Base-by-base conservation (phyloP, 331 rosid species). In the Phaseolus coccineus region DNA sequence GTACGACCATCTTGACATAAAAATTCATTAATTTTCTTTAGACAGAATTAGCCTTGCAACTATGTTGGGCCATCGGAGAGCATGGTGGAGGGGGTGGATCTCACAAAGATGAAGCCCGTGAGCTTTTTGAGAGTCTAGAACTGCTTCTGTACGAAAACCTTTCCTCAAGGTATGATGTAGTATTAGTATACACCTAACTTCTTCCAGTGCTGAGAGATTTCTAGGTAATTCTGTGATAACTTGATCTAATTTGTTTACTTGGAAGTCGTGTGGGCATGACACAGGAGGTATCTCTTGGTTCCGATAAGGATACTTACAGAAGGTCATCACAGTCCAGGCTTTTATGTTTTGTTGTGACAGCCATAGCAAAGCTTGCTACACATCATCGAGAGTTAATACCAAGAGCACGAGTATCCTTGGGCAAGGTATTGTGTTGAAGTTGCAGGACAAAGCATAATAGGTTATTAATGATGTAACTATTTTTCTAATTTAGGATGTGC, bases 1-100 rank as follows among this genome's bases (percentile, higher is more conserved):
- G 27, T 71, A 47, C 61, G 24, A 52, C 78, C 47, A 40, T 72
- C 77, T 65, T 72, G 37, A 35, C 68, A 71, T 80, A 59, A 87
- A 35, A 69, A 67, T 69, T 70, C 65, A 67, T 74, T 71, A 64
- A 70, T 80, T 81, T 78, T 81, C 19, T 77, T 47, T 84, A 95
- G 98, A 87, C 91, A 82, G 98, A 95, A 86, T 88, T 95, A 86
- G 99, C 99, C 71, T 83, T 93, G 79, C 98, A 93, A 78, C 70
- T 95, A 85, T 93, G 99, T 82, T 95, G 99, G 98, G 98, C 98
- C 78, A 93, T 95, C 46, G 99, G 99, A 81, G 99, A 95, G 96
- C 90, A 95, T 64, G 96, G 96, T 27, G 99, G 99, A 64, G 99
- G 99, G 66, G 99, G 99, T 44, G 83, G 74, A 69, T 89, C 92